These are phyloP conservation scores for Sporisorium scitamineum DNA, from an alignment of 1,284 basidiomycete species.

Conservation along the genomic window DNA sequence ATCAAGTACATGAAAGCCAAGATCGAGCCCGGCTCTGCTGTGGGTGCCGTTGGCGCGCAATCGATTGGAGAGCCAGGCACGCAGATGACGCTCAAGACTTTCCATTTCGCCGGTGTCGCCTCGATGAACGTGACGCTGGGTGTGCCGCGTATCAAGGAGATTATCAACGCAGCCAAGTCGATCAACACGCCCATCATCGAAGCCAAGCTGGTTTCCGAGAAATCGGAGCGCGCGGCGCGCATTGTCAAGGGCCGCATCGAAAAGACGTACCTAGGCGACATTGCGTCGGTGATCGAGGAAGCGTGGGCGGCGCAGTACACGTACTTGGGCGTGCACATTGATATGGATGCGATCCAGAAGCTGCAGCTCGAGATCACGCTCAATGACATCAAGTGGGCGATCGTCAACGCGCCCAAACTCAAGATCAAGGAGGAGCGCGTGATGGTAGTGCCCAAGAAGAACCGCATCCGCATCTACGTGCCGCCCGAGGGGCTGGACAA, in stretches of 20 bases:
- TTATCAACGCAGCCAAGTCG: conserved; percentile 96
- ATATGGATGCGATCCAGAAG: conserved; percentile 87
- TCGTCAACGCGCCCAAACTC: conserved; percentile 86
- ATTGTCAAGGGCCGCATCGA: conserved; percentile 98
- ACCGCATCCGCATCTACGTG: conserved; percentile 83
- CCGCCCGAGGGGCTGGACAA: conserved; percentile 75
- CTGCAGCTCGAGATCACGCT: conserved; percentile 94
- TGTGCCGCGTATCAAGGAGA: conserved; percentile 99
- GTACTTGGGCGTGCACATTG: conserved; percentile 93
- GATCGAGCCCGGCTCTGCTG: conserved; percentile 74
- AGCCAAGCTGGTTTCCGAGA: conserved; percentile 83
- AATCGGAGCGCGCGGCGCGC: conserved; percentile 84
- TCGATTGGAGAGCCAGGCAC: conserved; percentile 99
- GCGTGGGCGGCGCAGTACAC: conserved; percentile 93
- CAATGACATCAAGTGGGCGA: conserved; percentile 92
- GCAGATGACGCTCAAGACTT: conserved; percentile 99
- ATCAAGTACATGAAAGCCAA: conserved; percentile 73
- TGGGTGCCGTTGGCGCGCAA: conserved; percentile 97
- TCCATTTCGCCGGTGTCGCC: conserved; percentile 99
- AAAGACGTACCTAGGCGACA: conserved; percentile 92
- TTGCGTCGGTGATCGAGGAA: conserved; percentile 93
- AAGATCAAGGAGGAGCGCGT: conserved; percentile 84
- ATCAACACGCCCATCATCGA: conserved; percentile 99
- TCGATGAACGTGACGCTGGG: conserved; percentile 99
- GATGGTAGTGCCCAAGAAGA: conserved; percentile 72